phyloP scores from a whole-genome alignment of 768 basidiomycete species.

The Pleurotus platypus region DNA sequence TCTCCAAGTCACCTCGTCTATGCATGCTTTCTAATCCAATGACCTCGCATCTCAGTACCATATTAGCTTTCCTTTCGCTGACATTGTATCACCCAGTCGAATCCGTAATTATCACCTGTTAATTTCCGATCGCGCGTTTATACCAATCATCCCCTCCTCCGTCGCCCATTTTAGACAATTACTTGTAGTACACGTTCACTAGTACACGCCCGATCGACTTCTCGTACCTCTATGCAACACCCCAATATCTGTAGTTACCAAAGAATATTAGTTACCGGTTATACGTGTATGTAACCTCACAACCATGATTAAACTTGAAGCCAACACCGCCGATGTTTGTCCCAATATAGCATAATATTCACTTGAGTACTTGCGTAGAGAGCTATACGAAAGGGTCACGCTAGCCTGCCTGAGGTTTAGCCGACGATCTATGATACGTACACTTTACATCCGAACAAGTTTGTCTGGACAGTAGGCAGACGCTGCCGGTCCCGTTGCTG shows the following conservation, averaged over 20 bases:
- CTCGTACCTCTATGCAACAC: neutral
- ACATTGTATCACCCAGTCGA: constrained; percentile 6
- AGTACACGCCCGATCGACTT: neutral
- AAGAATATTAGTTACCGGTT: constrained; percentile 4
- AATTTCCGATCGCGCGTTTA: neutral
- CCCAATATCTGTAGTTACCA: constrained; percentile 1
- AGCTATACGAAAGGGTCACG: too few species aligned
- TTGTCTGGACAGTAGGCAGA: too few species aligned
- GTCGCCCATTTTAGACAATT: neutral
- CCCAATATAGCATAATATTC: too few species aligned
- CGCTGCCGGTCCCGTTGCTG: too few species aligned
- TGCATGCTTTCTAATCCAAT: neutral
- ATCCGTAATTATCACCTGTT: neutral
- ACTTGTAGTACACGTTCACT: neutral
- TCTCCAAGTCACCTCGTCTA: neutral
- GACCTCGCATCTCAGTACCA: neutral
- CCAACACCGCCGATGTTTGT: neutral
- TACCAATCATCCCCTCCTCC: neutral
- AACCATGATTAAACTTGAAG: neutral
- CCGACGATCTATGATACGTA: too few species aligned
- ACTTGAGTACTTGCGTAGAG: too few species aligned
- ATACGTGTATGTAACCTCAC: neutral
- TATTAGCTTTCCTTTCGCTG: constrained; percentile 7
- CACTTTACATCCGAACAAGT: too few species aligned
- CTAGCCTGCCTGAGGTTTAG: too few species aligned